These are phyloP conservation scores for Hypoxylon sp. DNA, from an alignment of 2,329 filamentous ascomycete species.

Conservation along the genomic window DNA sequence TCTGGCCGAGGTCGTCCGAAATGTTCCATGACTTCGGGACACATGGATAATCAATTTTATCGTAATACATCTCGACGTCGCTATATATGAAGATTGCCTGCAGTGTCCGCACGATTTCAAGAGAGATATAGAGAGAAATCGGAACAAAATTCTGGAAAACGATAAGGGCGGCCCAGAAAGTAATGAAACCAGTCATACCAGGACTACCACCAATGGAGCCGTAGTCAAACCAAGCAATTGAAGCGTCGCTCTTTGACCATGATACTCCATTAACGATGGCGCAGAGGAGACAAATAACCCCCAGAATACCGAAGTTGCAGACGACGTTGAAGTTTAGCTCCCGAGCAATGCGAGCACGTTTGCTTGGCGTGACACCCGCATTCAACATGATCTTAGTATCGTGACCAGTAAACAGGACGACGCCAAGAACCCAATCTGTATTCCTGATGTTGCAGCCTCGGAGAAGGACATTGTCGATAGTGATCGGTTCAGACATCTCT, in stretches of 20 bases:
- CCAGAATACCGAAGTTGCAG: constrained; percentile 93
- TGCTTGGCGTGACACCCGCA: constrained; percentile 93
- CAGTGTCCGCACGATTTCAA: constrained; percentile 93
- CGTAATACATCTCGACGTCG: constrained; percentile 97
- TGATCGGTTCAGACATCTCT: constrained; percentile 91
- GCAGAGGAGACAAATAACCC: constrained; percentile 88
- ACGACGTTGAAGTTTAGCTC: constrained; percentile 98
- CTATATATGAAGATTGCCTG: constrained; percentile 99
- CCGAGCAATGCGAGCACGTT: constrained; percentile 89
- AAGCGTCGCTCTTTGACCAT: constrained; percentile 82
- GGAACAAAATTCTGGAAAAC: constrained; percentile 99
- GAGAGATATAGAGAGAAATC: constrained; percentile 96
- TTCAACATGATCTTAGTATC: constrained; percentile 99
- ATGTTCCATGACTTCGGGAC: constrained; percentile 99
- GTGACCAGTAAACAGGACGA: constrained; percentile 94
- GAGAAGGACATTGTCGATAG: constrained; percentile 94
- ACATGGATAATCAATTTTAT: constrained; percentile 91
- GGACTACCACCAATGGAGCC: constrained; percentile 83
- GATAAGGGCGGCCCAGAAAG: constrained; percentile 95
- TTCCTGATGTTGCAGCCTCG: constrained; percentile 95
- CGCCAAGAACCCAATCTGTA: constrained; percentile 93
- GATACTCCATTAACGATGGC: constrained; percentile 87
- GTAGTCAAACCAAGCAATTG: constrained; percentile 86
- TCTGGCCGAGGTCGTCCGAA: constrained; percentile 96
- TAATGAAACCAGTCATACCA: constrained; percentile 89